A percentile compares a stretch with the other conserved stretches of the same genome.
Evolutionary conservation across 208 protist species (phyloP).

Genomic region (Trichomonas tenax): DNA sequence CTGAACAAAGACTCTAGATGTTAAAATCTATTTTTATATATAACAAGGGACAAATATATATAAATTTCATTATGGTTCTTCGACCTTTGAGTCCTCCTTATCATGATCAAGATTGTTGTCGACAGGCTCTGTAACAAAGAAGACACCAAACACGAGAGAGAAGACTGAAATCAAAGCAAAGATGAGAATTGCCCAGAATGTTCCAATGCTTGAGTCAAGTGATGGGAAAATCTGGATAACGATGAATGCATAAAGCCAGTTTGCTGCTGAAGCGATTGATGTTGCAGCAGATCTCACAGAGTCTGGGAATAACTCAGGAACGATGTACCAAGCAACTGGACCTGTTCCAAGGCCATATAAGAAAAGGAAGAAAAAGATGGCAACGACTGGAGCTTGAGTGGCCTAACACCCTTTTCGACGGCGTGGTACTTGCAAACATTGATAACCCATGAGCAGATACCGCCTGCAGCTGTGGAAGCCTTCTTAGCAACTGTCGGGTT

Average conservation of each 20-base stretch:
- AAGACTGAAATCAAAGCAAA: neutral
- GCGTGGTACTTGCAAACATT: conserved; percentile 87
- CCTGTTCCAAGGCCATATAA: conserved; percentile 17
- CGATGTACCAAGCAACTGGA: conserved; percentile 21
- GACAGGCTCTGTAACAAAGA: neutral
- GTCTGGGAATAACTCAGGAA: neutral
- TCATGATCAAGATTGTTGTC: no score
- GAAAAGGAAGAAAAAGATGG: neutral
- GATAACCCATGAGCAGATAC: conserved; percentile 78
- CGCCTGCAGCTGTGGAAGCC: conserved; percentile 45
- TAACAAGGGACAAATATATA: no score
- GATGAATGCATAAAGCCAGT: conserved; percentile 6
- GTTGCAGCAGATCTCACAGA: neutral
- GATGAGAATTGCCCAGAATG: neutral
- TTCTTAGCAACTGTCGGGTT: conserved; percentile 65
- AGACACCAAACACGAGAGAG: neutral
- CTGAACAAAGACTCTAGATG: no score
- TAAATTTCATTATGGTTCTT: no score
- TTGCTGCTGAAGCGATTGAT: neutral
- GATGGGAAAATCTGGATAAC: neutral
- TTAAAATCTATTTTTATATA: no score
- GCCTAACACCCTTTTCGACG: conserved; percentile 72
- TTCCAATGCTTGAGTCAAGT: neutral
- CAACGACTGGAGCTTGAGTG: neutral
- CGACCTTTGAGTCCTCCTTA: no score